Percentiles rank a stretch among this genome's conserved stretches.
These are phyloP conservation scores for Trifolium pratense DNA, from an alignment of 306 rosid species.

Conservation along the genomic window DNA sequence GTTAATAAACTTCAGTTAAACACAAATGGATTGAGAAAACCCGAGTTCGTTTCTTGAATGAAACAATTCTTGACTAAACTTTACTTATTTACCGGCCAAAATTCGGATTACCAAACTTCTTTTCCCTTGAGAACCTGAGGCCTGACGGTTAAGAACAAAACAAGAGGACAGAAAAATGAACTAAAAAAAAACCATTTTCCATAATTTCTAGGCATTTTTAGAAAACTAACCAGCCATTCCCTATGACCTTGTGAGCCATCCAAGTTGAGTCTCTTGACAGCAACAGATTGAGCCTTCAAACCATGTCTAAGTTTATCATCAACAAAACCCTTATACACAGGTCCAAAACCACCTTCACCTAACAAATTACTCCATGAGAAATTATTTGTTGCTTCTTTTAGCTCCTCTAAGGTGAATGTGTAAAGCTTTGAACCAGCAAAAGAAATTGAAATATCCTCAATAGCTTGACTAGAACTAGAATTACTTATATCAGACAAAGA, in stretches of 20 bases:
- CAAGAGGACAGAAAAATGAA: too few relatives aligned
- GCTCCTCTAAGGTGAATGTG: constrained; percentile 67
- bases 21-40: too few relatives aligned
- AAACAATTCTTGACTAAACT: too few relatives aligned
- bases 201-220: neutral
- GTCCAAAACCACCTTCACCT: constrained; percentile 95
- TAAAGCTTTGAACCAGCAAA: constrained; percentile 65
- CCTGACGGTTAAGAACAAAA: too few relatives aligned
- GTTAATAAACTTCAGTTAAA: too few relatives aligned
- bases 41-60: too few relatives aligned
- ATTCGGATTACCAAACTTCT: too few relatives aligned
- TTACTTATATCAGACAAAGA: constrained; percentile 67
- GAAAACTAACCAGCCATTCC: constrained; percentile 83
- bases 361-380: constrained; percentile 72
- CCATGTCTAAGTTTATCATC: constrained; percentile 63
- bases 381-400: constrained; percentile 62
- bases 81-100: too few relatives aligned
- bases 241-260: constrained; percentile 86
- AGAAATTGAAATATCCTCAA: constrained; percentile 76
- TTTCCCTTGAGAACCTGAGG: too few relatives aligned
- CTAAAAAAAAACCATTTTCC: too few relatives aligned
- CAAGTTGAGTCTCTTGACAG: constrained; percentile 79
- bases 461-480: constrained; percentile 41
- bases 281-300: constrained; percentile 77
- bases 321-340: constrained; percentile 81